phyloP scores from a whole-genome alignment of 805 yeast genomes.

The Metschnikowia continentalis region DNA sequence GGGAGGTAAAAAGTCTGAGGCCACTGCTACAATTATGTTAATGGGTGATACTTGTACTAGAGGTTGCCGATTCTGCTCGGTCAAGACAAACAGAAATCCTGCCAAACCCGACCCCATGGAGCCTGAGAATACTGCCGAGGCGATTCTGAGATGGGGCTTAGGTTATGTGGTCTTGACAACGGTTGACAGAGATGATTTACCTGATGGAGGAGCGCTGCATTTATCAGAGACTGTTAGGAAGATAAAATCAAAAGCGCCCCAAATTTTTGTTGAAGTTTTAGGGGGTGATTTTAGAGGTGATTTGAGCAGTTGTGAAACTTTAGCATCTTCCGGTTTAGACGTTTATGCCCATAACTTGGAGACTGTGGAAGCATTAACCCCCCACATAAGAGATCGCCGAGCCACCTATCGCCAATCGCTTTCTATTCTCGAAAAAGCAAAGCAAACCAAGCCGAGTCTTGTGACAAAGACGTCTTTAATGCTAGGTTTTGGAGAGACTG shows the following conservation, averaged over 20 bases:
- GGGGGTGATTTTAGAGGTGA: constrained; percentile 96
- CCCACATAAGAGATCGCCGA: constrained; percentile 91
- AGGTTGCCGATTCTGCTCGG: constrained; percentile 98
- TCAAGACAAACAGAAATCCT: constrained; percentile 86
- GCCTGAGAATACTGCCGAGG: constrained; percentile 97
- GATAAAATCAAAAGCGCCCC: constrained; percentile 86
- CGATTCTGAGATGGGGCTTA: constrained; percentile 94
- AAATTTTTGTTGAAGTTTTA: constrained; percentile 85
- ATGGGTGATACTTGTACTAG: constrained; percentile 98
- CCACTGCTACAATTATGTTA: constrained; percentile 96
- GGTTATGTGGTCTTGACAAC: constrained; percentile 97
- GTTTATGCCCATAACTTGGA: constrained; percentile 97
- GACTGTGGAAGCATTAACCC: constrained; percentile 93
- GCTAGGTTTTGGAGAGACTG: constrained; percentile 97
- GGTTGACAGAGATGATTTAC: constrained; percentile 92
- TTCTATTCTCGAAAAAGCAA: constrained; percentile 74
- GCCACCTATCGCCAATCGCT: constrained; percentile 92
- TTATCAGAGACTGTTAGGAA: constrained; percentile 80
- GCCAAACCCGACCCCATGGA: constrained; percentile 90
- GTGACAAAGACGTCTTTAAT: constrained; percentile 91
- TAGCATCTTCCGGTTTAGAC: constrained; percentile 86
- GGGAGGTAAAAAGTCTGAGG: constrained; percentile 94
- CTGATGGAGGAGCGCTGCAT: constrained; percentile 92
- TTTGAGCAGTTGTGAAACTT: constrained; percentile 66
- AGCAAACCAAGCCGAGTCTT: constrained; percentile 64